Percentiles rank a stretch among this genome's conserved stretches.
Evolutionary conservation across 495 filamentous ascomycete genomes (phyloP).

Genomic region (Terfezia boudieri): DNA sequence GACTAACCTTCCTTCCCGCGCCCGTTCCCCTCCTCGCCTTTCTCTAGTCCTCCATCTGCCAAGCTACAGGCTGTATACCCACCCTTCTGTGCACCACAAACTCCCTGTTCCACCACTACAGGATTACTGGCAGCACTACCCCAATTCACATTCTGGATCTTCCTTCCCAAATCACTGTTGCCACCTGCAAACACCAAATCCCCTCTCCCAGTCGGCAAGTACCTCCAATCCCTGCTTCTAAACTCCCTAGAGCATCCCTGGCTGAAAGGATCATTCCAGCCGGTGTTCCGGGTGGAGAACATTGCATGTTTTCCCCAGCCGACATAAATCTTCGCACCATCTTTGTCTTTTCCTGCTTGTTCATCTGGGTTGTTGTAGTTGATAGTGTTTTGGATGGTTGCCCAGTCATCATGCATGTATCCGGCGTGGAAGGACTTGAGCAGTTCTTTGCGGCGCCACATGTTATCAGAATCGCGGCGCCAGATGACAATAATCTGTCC

Average conservation of each 20-base stretch:
- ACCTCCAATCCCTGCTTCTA: conserved; percentile 8
- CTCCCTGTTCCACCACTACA: conserved; percentile 5
- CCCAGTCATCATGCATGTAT: conserved; percentile 10
- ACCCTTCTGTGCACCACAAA: conserved; percentile 7
- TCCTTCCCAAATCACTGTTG: conserved; percentile 1
- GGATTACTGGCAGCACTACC: conserved; percentile 8
- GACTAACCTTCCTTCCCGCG: too few relatives aligned
- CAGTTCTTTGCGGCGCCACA: conserved; percentile 8
- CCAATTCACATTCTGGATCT: conserved; percentile 8
- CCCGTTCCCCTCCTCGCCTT: too few relatives aligned
- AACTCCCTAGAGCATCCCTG: conserved; percentile 13
- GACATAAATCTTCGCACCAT: conserved; percentile 14
- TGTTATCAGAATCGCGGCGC: conserved; percentile 5
- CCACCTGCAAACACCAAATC: conserved; percentile 7
- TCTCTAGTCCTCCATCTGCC: too few relatives aligned
- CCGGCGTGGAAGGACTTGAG: conserved; percentile 13
- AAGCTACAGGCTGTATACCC: background rate
- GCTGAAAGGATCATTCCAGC: conserved; percentile 7
- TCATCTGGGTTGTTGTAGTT: conserved; percentile 7
- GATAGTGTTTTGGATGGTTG: conserved; percentile 7
- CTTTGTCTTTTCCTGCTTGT: conserved; percentile 7
- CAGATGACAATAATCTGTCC: conserved; percentile 15
- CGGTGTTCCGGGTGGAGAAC: conserved; percentile 11
- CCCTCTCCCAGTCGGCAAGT: background rate
- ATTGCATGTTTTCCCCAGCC: conserved; percentile 17